Percentiles rank a stretch among this genome's conserved stretches.
Evolutionary conservation across 805 yeast species (phyloP).

Genomic region (Suhomyces sp.): DNA sequence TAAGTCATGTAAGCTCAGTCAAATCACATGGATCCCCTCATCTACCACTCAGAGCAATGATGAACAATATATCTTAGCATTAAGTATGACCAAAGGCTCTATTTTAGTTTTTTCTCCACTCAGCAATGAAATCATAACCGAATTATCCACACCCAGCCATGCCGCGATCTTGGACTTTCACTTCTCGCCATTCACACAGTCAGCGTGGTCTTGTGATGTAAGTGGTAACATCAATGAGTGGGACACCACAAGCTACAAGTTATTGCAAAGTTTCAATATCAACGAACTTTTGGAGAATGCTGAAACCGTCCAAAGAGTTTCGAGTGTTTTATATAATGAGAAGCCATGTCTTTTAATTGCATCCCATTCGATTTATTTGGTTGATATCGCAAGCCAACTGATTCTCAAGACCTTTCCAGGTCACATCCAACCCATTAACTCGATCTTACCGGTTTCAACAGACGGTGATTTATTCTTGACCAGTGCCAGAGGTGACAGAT

Average conservation of each 20-base stretch:
- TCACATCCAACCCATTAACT: constrained; percentile 65
- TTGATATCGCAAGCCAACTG: constrained; percentile 39
- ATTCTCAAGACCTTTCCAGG: constrained; percentile 64
- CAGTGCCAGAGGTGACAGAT: constrained; percentile 77
- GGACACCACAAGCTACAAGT: constrained; percentile 47
- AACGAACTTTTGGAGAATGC: constrained; percentile 35
- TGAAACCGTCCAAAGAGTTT: constrained; percentile 30
- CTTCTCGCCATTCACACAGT: constrained; percentile 37
- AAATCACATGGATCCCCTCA: constrained; percentile 50
- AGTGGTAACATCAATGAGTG: constrained; percentile 61
- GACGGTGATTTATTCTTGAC: constrained; percentile 54
- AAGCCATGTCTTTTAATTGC: constrained; percentile 54
- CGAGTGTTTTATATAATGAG: constrained; percentile 26
- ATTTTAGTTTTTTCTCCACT: constrained; percentile 66
- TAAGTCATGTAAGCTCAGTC: constrained; percentile 48
- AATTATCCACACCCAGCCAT: constrained; percentile 45
- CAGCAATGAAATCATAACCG: constrained; percentile 53
- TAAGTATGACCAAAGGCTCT: constrained; percentile 66
- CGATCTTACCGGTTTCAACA: constrained; percentile 38
- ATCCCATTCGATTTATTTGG: constrained; percentile 61
- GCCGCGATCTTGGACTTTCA: constrained; percentile 51
- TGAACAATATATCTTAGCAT: constrained; percentile 45
- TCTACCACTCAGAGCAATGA: constrained; percentile 20
- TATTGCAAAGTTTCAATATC: constrained; percentile 42
- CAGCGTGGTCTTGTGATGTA: constrained; percentile 60